Conservation (phyloP, 2,329 filamentous ascomycete genomes). For the Drechslerella coelobrocha region DNA sequence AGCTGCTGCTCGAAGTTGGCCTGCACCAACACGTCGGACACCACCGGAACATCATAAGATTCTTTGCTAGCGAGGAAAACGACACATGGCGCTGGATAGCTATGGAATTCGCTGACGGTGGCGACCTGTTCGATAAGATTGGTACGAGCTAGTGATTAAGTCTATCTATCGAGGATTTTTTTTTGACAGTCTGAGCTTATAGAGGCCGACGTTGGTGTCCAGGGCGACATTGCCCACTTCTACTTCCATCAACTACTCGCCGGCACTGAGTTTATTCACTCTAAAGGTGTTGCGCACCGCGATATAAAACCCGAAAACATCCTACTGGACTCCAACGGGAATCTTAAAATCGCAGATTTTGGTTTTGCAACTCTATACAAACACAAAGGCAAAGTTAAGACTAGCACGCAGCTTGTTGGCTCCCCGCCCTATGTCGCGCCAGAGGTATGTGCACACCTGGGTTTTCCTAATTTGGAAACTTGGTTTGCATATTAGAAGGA, state of each 20-base stretch:
- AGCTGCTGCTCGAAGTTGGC: slow-evolving; percentile 89
- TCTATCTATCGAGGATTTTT: background rate
- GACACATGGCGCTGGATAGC: slow-evolving; percentile 92
- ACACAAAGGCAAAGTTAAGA: slow-evolving; percentile 81
- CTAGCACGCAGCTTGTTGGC: slow-evolving; percentile 87
- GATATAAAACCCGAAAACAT: slow-evolving; percentile 96
- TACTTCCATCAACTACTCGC: slow-evolving; percentile 93
- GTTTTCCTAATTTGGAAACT: background rate
- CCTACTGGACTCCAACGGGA: slow-evolving; percentile 79
- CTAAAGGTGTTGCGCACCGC: slow-evolving; percentile 85
- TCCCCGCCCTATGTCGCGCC: slow-evolving; percentile 97
- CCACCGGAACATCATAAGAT: slow-evolving; percentile 92
- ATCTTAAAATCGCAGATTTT: slow-evolving; percentile 95
- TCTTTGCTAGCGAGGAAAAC: slow-evolving; percentile 87
- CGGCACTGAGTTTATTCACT: slow-evolving; percentile 93
- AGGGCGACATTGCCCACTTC: slow-evolving; percentile 90
- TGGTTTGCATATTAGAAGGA: slow-evolving; percentile 61
- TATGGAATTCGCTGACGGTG: slow-evolving; percentile 95
- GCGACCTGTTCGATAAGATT: slow-evolving; percentile 98
- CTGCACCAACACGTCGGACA: slow-evolving; percentile 86
- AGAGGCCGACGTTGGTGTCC: slow-evolving; percentile 94
- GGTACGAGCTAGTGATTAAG: slow-evolving; percentile 37
- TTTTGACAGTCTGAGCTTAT: background rate
- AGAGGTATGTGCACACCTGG: slow-evolving; percentile 67
- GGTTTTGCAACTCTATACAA: slow-evolving; percentile 93